Evolutionary conservation across 129 eudicot genomes (phyloP).

Genomic region (Daucus carota): DNA sequence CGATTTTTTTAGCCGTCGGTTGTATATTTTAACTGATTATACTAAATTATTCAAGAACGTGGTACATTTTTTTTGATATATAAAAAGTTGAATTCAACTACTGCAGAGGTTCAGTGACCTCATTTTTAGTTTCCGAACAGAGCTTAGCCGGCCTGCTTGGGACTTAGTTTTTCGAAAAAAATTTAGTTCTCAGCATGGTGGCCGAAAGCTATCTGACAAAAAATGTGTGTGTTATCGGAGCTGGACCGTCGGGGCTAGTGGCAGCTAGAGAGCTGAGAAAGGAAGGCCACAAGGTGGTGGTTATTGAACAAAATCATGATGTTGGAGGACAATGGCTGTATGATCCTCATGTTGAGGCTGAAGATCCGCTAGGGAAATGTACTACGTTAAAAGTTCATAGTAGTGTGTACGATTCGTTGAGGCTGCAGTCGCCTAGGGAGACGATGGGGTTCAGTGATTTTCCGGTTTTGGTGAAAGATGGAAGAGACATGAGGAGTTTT

Average conservation of each 20-base stretch:
- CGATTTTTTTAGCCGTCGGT: too few species aligned
- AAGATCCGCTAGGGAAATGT: slow-evolving; percentile 56
- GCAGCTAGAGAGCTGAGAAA: slow-evolving; percentile 79
- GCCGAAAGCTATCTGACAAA: slow-evolving; percentile 24
- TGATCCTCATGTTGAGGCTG: slow-evolving; percentile 54
- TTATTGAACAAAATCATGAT: slow-evolving; percentile 74
- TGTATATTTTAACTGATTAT: too few species aligned
- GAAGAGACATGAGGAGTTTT: slow-evolving; percentile 74
- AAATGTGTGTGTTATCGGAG: slow-evolving; percentile 79
- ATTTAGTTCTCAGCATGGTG: too few species aligned
- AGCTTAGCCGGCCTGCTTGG: too few species aligned
- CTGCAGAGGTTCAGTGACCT: too few species aligned
- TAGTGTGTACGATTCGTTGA: slow-evolving; percentile 62
- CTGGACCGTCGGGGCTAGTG: slow-evolving; percentile 83
- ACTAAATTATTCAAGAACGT: too few species aligned
- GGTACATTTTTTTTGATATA: too few species aligned
- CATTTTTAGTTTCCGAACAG: too few species aligned
- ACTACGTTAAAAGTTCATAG: slow-evolving; percentile 48
- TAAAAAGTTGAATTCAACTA: too few species aligned
- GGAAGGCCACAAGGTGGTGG: slow-evolving; percentile 79
- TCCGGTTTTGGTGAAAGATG: slow-evolving; percentile 63
- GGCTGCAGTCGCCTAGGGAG: slow-evolving; percentile 79
- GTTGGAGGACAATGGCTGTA: slow-evolving; percentile 97
- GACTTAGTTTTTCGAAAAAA: too few species aligned
- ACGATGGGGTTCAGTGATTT: slow-evolving; percentile 84